A percentile compares a stretch with the other conserved stretches of the same genome.
phyloP scores from a whole-genome alignment of 2,329 filamentous ascomycete species.

The Mycosphaerelloides madeirae region DNA sequence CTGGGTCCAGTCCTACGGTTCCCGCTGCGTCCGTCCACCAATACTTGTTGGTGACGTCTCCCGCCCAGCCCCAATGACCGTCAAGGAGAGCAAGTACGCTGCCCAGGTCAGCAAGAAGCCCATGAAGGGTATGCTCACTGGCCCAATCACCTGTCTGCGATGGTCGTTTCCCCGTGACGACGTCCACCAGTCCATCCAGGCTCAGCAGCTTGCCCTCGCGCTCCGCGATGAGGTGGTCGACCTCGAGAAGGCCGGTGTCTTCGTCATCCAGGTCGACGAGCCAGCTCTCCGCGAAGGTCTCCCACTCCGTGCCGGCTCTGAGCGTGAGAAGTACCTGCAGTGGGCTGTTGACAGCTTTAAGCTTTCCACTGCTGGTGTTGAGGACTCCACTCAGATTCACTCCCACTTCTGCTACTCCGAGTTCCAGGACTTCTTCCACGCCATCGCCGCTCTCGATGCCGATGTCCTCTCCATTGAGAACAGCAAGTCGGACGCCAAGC shows the following conservation, averaged over 20 bases:
- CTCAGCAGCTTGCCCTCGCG: constrained; percentile 95
- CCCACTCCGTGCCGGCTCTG: constrained; percentile 85
- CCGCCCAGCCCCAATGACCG: constrained; percentile 93
- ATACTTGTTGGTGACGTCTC: constrained; percentile 99
- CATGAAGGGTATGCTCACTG: constrained; percentile 99
- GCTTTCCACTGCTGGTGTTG: constrained; percentile 85
- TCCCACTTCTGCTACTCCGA: constrained; percentile 99
- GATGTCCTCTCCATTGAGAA: constrained; percentile 99
- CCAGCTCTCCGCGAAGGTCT: constrained; percentile 99
- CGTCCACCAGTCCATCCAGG: constrained; percentile 97
- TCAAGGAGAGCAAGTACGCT: constrained; percentile 99
- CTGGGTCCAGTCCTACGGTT: constrained; percentile 98
- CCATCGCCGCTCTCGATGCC: constrained; percentile 94
- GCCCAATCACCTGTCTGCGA: constrained; percentile 95
- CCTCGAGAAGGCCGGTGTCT: constrained; percentile 92
- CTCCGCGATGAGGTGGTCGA: constrained; percentile 98
- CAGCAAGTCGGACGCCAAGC: constrained; percentile 99
- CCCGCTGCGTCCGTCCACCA: constrained; percentile 93
- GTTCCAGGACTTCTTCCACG: constrained; percentile 99
- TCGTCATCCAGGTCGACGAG: constrained; percentile 99
- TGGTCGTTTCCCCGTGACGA: constrained; percentile 99
- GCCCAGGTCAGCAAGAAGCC: constrained; percentile 94
- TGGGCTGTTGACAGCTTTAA: constrained; percentile 99
- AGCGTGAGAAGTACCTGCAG: constrained; percentile 92
- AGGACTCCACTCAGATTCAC: constrained; percentile 98